Percentiles rank a stretch among this genome's conserved stretches.
Evolutionary conservation across 345 rosid species (phyloP).

Genomic region (Excoecaria agallocha): DNA sequence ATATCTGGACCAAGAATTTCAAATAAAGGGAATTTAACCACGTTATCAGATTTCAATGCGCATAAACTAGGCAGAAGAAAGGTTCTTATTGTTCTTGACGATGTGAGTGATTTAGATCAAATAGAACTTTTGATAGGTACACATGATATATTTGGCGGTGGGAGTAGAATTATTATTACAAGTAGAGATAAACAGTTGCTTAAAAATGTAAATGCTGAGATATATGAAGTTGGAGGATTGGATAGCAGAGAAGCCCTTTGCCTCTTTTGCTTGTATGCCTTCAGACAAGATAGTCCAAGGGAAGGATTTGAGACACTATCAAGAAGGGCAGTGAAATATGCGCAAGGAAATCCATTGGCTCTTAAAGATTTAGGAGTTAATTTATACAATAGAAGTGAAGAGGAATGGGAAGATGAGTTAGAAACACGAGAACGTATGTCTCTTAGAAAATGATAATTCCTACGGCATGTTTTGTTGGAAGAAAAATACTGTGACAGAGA

Average conservation of each 20-base stretch:
- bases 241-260: not conserved
- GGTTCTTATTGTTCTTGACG: not conserved
- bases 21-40: not conserved
- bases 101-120: not conserved
- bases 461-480: too few relatives aligned
- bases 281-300: not conserved
- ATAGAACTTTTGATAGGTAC: not conserved
- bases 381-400: not conserved
- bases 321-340: not conserved
- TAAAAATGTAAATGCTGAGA: not conserved
- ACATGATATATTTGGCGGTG: not conserved
- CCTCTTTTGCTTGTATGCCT: not conserved
- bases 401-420: not conserved
- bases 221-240: not conserved
- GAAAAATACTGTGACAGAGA: too few relatives aligned
- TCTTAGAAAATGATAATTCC: not conserved
- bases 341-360: not conserved
- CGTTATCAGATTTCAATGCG: not conserved
- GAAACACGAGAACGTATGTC: not conserved
- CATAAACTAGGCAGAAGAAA: not conserved
- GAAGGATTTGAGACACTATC: not conserved
- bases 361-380: not conserved
- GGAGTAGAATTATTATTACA: constrained; percentile 6
- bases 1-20: not conserved
- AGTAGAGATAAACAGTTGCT: not conserved